Evolutionary conservation across 106 monocot genomes (phyloP).

Genomic region (Acorus calamus): DNA sequence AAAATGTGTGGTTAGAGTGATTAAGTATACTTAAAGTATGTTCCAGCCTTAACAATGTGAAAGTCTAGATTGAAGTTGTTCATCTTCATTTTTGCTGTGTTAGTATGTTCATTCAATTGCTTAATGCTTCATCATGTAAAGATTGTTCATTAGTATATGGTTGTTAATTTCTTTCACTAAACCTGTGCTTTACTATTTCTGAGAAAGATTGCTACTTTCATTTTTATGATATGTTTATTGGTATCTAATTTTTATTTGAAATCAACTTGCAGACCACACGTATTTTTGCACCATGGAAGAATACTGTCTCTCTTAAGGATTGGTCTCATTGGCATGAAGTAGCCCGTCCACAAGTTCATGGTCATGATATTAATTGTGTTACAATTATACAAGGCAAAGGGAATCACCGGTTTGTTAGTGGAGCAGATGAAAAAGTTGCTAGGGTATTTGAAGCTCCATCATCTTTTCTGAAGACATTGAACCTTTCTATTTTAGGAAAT

Average conservation of each 20-base stretch:
- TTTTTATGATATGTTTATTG: too few relatives aligned
- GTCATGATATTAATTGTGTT: slow-evolving; percentile 95
- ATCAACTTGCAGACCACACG: slow-evolving; percentile 62
- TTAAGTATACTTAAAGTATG: too few relatives aligned
- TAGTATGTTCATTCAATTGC: too few relatives aligned
- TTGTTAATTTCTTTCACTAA: too few relatives aligned
- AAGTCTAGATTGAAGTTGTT: too few relatives aligned
- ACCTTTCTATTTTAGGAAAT: slow-evolving; percentile 31
- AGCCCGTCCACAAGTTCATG: slow-evolving; percentile 97
- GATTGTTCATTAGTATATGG: too few relatives aligned
- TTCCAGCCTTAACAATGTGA: too few relatives aligned
- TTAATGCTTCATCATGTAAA: too few relatives aligned
- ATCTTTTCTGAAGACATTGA: slow-evolving; percentile 87
- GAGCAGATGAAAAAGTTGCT: slow-evolving; percentile 97
- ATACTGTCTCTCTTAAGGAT: slow-evolving; percentile 12
- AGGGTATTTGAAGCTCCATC: slow-evolving; percentile 94
- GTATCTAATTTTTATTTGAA: not conserved
- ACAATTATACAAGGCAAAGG: slow-evolving; percentile 59
- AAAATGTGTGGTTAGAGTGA: too few relatives aligned
- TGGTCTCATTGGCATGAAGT: slow-evolving; percentile 73
- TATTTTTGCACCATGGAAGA: slow-evolving; percentile 76
- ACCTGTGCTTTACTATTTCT: too few relatives aligned
- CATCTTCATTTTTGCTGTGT: too few relatives aligned
- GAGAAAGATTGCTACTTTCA: too few relatives aligned
- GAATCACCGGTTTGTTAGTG: slow-evolving; percentile 90